Evolutionary conservation across 2,329 filamentous ascomycete species (phyloP).

Genomic region (Calycina herbarum): DNA sequence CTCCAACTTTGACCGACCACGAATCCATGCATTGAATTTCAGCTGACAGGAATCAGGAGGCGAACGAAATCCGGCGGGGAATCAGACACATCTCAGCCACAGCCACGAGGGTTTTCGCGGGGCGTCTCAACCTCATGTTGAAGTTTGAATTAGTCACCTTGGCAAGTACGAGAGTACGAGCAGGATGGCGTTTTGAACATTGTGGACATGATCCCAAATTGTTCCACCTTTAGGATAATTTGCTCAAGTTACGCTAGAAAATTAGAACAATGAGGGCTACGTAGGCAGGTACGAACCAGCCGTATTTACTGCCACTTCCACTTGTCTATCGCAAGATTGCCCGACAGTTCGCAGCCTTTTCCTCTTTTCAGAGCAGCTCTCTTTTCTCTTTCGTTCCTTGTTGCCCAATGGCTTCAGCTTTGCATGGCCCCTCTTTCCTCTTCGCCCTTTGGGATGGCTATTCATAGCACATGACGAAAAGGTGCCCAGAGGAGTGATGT

Average conservation of each 20-base stretch:
- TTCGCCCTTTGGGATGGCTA: constrained; percentile 9
- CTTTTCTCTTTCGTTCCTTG: constrained; percentile 2
- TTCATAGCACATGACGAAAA: constrained; percentile 20
- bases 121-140: neutral
- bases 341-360: neutral
- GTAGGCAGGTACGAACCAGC: too few relatives aligned
- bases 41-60: neutral
- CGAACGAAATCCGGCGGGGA: neutral
- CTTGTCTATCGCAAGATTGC: neutral
- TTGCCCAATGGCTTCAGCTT: neutral
- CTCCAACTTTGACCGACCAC: constrained; percentile 12
- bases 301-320: neutral
- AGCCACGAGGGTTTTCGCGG: neutral
- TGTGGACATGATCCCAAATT: too few relatives aligned
- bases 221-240: too few relatives aligned
- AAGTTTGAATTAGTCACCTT: neutral
- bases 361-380: constrained; percentile 1
- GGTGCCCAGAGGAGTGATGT: constrained; percentile 9
- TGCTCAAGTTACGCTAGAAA: too few relatives aligned
- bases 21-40: neutral
- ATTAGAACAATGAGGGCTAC: too few relatives aligned
- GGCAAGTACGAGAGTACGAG: neutral
- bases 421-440: neutral
- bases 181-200: neutral
- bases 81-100: constrained; percentile 4